Percentiles rank a stretch among this genome's conserved stretches.
These are phyloP conservation scores for Casaregolazyma lundiana DNA, from an alignment of 1,139 yeast species.

Conservation along the genomic window DNA sequence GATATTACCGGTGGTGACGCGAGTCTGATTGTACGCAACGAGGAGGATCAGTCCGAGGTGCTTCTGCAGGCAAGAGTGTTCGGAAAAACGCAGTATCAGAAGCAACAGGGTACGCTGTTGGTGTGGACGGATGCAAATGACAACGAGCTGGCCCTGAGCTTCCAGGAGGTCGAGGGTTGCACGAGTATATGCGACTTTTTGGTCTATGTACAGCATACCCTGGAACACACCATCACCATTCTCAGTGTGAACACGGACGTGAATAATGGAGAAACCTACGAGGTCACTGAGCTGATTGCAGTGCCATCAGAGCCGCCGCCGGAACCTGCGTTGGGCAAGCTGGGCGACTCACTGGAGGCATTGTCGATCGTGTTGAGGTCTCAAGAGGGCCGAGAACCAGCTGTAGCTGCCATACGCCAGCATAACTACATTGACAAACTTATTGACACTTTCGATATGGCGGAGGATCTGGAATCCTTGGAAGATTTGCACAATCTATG, in stretches of 20 bases:
- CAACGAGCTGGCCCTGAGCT: constrained; percentile 80
- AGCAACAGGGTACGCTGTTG: constrained; percentile 90
- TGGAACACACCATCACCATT: constrained; percentile 66
- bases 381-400: constrained; percentile 32
- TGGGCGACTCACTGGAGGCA: constrained; percentile 44
- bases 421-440: constrained; percentile 50
- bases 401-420: constrained; percentile 29
- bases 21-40: constrained; percentile 68
- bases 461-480: constrained; percentile 51
- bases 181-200: constrained; percentile 76
- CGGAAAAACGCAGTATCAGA: constrained; percentile 78
- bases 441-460: constrained; percentile 47
- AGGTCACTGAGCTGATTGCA: constrained; percentile 70
- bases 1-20: constrained; percentile 44
- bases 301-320: constrained; percentile 76
- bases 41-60: constrained; percentile 53
- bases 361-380: constrained; percentile 28
- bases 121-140: constrained; percentile 88
- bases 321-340: constrained; percentile 42
- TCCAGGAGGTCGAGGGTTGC: constrained; percentile 92
- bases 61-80: constrained; percentile 62
- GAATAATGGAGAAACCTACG: constrained; percentile 27
- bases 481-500: constrained; percentile 59
- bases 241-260: constrained; percentile 61
- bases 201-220: constrained; percentile 57